Evolutionary conservation across 2,329 filamentous ascomycete genomes (phyloP).

Genomic region (Fusarium longipes): DNA sequence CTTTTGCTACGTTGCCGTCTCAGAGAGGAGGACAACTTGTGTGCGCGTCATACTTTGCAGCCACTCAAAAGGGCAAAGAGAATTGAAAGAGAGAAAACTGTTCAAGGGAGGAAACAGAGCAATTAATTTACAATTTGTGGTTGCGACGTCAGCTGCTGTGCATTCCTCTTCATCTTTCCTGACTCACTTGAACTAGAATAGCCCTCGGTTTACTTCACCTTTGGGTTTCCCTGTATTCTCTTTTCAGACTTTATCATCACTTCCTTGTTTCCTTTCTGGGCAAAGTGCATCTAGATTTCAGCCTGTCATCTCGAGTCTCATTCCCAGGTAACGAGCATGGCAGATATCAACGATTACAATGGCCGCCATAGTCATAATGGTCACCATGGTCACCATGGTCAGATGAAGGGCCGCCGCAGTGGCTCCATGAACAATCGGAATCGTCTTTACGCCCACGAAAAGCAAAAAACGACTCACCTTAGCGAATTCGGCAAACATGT

Average conservation of each 20-base stretch:
- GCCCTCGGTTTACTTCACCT: neutral
- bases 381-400: neutral
- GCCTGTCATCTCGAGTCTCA: neutral
- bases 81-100: neutral
- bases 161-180: neutral
- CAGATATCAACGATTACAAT: neutral
- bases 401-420: neutral
- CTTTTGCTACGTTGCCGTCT: neutral
- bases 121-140: neutral
- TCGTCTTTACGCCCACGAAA: neutral
- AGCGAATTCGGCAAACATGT: conserved; percentile 33
- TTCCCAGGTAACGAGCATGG: conserved; percentile 13
- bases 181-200: neutral
- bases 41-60: conserved; percentile 28
- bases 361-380: neutral
- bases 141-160: neutral
- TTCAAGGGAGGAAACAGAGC: neutral
- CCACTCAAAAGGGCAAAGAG: conserved; percentile 8
- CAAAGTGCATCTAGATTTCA: neutral
- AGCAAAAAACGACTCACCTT: conserved; percentile 21
- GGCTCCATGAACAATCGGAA: neutral
- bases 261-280: neutral
- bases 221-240: conserved; percentile 13
- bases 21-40: neutral
- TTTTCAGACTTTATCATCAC: neutral